Evolutionary conservation across 768 basidiomycete species (phyloP), one percentile per base, ranked within the genome.

Genomic region (Tulasnella sp.): DNA sequence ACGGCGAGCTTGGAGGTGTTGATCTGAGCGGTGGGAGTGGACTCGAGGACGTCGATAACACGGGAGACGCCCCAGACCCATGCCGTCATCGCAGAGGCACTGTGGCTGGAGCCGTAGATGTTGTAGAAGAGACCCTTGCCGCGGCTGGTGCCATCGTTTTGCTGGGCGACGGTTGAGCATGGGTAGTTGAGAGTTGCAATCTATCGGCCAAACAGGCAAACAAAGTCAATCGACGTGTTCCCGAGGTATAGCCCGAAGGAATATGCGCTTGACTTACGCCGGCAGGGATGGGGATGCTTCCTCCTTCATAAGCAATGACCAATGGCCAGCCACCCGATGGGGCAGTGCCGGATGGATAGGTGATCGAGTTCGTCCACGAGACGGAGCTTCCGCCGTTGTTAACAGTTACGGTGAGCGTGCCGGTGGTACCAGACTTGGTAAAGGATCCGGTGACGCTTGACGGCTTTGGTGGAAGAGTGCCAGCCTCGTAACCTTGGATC

Each of bases 61-160:
- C 89, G 87, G 75, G 84, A 84, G 70, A 89, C 85, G 78, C 87
- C 88, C 89, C 88, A 89, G 3, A 86, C 86, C 89, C 89, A 90
- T 1, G 89, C 88, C 22, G 84, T 88, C 87, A 89, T 86, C 11
- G 89, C 87, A 64, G 83, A 82, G 0, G 88, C 88, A 58, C 84
- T 85, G 69, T 85, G 84, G 72, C 79, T 80, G 31, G 79, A 81
- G 12, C 88, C 88, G 81, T 87, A 89, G 67, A 90, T 84, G 58
- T 84, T 84, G 83, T 86, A 90, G 85, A 90, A 90, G 75, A 86
- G 86, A 42, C 89, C 88, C 68, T 83, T 79, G 14, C 89, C 88
- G 36, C 88, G 86, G 81, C 87, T 87, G 49, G 81, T 80, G 12
- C 77, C 75, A 79, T 83, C 82, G 70, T 82, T 82, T 79, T 90